Percentiles rank a stretch among this genome's conserved stretches.
Evolutionary conservation across 352 stramenopile genomes (phyloP).

Genomic region (Globisporangium cystogenes): DNA sequence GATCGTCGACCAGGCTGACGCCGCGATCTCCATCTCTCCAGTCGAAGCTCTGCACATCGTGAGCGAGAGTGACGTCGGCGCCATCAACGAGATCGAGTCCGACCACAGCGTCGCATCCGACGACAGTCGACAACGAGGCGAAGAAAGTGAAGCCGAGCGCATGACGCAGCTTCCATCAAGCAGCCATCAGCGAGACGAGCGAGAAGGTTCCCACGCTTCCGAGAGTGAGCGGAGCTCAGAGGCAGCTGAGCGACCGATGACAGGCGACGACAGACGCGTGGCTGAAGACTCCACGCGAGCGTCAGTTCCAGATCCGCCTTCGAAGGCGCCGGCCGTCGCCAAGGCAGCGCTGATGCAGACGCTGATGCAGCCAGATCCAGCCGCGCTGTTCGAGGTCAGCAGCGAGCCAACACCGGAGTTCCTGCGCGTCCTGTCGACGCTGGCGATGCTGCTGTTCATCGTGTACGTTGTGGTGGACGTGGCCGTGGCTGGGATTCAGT

Average conservation of each 20-base stretch:
- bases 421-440: conserved; percentile 10
- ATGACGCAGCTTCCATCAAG: no score
- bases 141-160: no score
- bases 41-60: not conserved
- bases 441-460: conserved; percentile 21
- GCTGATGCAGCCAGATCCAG: not conserved
- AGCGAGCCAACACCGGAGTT: conserved; percentile 1
- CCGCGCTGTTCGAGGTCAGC: conserved; percentile 8
- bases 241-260: no score
- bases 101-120: no score
- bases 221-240: no score
- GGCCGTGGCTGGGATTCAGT: conserved; percentile 8
- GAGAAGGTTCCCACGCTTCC: no score
- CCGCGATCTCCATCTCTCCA: not conserved
- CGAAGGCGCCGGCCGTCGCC: no score
- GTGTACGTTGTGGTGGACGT: conserved; percentile 21
- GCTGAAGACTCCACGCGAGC: no score
- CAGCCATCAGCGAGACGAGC: no score
- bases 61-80: not conserved
- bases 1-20: not conserved
- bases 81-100: not conserved
- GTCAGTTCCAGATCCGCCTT: no score
- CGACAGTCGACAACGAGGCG: no score
- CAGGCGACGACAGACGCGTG: no score
- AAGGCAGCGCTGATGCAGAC: not conserved